Percentiles rank a stretch among this genome's conserved stretches.
phyloP scores from a whole-genome alignment of 805 yeast genomes.

The Cyberlindnera americana region DNA sequence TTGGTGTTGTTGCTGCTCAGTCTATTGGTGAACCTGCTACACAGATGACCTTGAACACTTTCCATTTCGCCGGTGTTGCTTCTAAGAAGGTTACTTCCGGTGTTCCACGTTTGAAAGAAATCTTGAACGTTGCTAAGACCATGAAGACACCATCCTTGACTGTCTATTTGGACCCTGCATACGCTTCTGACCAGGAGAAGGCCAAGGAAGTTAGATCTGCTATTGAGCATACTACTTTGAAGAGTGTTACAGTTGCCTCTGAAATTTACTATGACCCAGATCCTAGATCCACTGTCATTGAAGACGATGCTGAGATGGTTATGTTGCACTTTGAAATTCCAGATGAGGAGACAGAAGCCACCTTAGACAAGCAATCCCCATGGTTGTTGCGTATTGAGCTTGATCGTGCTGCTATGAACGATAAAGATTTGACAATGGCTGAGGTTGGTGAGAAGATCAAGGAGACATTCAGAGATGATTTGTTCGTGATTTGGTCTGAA shows the following conservation, averaged over 20 bases:
- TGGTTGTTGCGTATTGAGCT: conserved; percentile 96
- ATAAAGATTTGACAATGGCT: conserved; percentile 95
- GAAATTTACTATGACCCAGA: conserved; percentile 98
- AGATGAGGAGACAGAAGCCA: conserved; percentile 94
- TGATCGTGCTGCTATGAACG: conserved; percentile 98
- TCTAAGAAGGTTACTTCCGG: conserved; percentile 95
- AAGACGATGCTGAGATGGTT: conserved; percentile 95
- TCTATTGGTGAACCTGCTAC: conserved; percentile 98
- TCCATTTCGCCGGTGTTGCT: conserved; percentile 98
- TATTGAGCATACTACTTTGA: conserved; percentile 92
- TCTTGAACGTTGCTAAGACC: conserved; percentile 95
- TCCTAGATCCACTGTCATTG: conserved; percentile 94
- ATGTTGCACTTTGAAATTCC: conserved; percentile 97
- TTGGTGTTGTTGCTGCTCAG: conserved; percentile 96
- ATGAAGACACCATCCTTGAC: conserved; percentile 99
- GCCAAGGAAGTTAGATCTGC: conserved; percentile 96
- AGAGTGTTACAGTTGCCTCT: conserved; percentile 94
- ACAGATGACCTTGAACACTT: conserved; percentile 95
- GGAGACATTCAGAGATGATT: conserved; percentile 88
- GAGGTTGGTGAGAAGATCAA: conserved; percentile 96
- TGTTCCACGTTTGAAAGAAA: conserved; percentile 97
- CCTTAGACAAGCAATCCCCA: conserved; percentile 92
- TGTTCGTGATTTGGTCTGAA: conserved; percentile 98
- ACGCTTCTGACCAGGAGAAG: conserved; percentile 83
- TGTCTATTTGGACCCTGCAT: conserved; percentile 79